Evolutionary conservation across 805 yeast genomes (phyloP), one percentile per base, ranked within the genome.

Genomic region (Priceomyces carsonii): DNA sequence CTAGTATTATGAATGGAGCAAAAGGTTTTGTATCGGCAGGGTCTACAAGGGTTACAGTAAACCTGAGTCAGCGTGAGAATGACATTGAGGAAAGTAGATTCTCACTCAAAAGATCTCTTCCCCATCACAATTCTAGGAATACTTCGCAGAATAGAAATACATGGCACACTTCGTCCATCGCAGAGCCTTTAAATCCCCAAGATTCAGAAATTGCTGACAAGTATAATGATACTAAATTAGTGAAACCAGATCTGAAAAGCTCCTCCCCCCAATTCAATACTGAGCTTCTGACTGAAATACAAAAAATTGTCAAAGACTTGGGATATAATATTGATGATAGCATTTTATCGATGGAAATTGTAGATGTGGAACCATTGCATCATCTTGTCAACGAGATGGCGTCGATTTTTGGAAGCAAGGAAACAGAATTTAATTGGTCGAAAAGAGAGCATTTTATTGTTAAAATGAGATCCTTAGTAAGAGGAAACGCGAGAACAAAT

Each of bases 351-450:
- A 41, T 59, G 5, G 44, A 63, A 30, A 46, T 68, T 25, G 54
- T 53, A 8, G 51, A 23, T 47, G 31, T 43, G 3, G 52, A 54
- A 14, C 41, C 43, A 3, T 34, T 68, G 10, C 30, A 43, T 21
- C 40, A 36, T 10, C 34, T 43, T 3, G 18, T 57, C 4, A 36
- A 47, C 6, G 54, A 44, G 1, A 36, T 56, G 27, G 8, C 29
- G 1, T 59, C 63, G 1, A 45, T 48, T 9, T 89, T 91, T 48
- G 74, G 69, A 6, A 84, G 82, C 4, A 69, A 82, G 50, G 99
- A 93, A 56, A 84, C 95, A 0, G 99, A 93, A 52, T 72, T 73
- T 39, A 93, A 93, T 54, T 93, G 99, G 99, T 60, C 67, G 15
- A 47, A 50, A 0, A 71, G 99, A 51, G 96, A 90, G 48, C 71